These are phyloP conservation scores for Suillus placidus DNA, from an alignment of 768 basidiomycete genomes.

Conservation along the genomic window DNA sequence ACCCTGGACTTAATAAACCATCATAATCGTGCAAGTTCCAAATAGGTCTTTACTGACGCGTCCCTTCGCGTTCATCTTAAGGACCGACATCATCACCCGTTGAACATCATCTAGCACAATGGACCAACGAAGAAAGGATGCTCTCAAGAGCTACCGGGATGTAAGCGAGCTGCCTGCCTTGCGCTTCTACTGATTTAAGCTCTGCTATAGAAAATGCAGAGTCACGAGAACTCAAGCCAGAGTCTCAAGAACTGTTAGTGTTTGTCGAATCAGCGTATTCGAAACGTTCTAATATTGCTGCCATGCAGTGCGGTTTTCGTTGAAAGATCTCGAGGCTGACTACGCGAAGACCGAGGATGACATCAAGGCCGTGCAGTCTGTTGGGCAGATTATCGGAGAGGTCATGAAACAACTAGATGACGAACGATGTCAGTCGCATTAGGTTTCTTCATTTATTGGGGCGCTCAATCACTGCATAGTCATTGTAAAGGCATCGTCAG, in stretches of 20 bases:
- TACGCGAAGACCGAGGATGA: conserved; percentile 98
- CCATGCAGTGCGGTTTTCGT: conserved; percentile 80
- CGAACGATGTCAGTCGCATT: conserved; percentile 78
- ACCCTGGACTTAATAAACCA: accelerated
- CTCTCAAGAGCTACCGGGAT: conserved; percentile 76
- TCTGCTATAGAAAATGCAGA: conserved; percentile 81
- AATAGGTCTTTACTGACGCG: conserved; percentile 10
- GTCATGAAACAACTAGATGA: conserved; percentile 99
- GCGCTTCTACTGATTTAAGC: conserved; percentile 13
- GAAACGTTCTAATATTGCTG: background rate
- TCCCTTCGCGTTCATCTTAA: conserved; percentile 6
- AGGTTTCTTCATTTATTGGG: background rate
- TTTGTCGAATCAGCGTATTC: conserved; percentile 1
- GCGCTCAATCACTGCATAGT: conserved; percentile 47
- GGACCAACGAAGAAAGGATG: conserved; percentile 73
- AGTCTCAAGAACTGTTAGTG: conserved; percentile 86
- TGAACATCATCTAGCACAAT: conserved; percentile 61
- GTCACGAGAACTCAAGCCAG: conserved; percentile 85
- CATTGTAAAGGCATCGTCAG: conserved; percentile 98
- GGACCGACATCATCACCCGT: conserved; percentile 32
- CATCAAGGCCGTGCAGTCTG: conserved; percentile 98
- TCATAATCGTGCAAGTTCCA: background rate
- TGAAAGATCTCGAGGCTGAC: conserved; percentile 86
- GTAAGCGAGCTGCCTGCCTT: conserved; percentile 39
- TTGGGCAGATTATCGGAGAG: conserved; percentile 98